Percentiles rank a stretch among this genome's conserved stretches.
These are phyloP conservation scores for Lithospermum erythrorhizon DNA, from an alignment of 257 asterid genomes.

Conservation along the genomic window DNA sequence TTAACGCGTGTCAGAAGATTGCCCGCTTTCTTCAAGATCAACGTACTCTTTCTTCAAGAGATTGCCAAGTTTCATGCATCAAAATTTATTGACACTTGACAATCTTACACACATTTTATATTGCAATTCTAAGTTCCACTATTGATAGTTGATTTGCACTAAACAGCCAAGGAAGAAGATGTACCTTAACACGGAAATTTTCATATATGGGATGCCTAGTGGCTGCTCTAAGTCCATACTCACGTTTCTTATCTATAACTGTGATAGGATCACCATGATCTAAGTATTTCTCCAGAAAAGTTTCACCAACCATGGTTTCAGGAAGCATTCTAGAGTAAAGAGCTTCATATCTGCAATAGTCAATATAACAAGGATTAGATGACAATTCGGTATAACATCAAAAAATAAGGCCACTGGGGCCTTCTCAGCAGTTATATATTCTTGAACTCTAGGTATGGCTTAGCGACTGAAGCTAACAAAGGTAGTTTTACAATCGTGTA, in stretches of 20 bases:
- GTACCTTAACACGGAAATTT: constrained; percentile 86
- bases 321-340: constrained; percentile 69
- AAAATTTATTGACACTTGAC: no score
- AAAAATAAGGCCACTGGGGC: no score
- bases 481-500: not conserved
- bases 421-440: no score
- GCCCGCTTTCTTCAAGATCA: not conserved
- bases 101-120: not conserved
- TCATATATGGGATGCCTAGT: constrained; percentile 90
- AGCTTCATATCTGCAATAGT: constrained; percentile 66
- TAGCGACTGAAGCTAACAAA: not conserved
- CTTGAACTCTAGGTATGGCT: no score
- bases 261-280: constrained; percentile 84
- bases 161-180: not conserved
- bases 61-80: no score
- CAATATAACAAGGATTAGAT: not conserved
- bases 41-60: no score
- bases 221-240: constrained; percentile 78
- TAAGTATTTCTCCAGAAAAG: constrained; percentile 53
- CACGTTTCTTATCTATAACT: constrained; percentile 56
- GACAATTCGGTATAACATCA: not conserved
- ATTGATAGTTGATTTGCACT: not conserved
- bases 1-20: no score
- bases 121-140: not conserved
- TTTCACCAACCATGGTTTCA: constrained; percentile 55